Base-by-base conservation (phyloP, 2,329 filamentous ascomycete genomes). In the Tothia fuscella region DNA sequence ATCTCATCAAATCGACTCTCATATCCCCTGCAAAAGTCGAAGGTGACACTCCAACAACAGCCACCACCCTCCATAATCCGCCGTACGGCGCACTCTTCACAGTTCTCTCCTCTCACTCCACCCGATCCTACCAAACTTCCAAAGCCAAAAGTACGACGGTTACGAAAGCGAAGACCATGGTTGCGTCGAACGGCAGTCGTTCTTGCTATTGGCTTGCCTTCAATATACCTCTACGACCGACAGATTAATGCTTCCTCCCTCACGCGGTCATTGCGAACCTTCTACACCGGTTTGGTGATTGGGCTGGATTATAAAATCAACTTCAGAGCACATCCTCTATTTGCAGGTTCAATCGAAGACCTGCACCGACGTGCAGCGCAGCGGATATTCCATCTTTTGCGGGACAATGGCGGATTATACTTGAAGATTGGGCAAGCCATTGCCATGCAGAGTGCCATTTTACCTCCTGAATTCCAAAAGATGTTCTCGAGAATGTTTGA, bases 401-500 rank as follows among this genome's bases (percentile, higher is more conserved):
- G 84, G 20, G 67, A 75, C 42, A 98, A 98, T 70, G 89, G 91
- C 46, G 91, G 91, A 0, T 64, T 98, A 14, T 98, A 96, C 57
- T 70, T 96, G 56, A 98, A 98, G 71, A 95, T 98, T 45, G 91
- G 91, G 1, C 91, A 98, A 68, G 91, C 91, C 4, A 89, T 98
- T 50, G 91, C 89, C 12, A 96, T 96, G 91, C 91, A 98, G 68
- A 89, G 83, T 50, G 89, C 89, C 0, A 79, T 96, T 20, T 65
- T 98, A 47, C 91, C 91, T 20, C 84, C 88, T 0, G 87, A 94
- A 61, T 96, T 96, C 53, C 87, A 94, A 66, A 79, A 80, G 54
- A 96, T 95, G 87, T 98, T 98, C 57, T 71, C 81, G 17, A 75
- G 82, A 54, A 95, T 98, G 86, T 98, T 96, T 58, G 91, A 96